Percentiles rank a stretch among this genome's conserved stretches.
phyloP scores from a whole-genome alignment of 192 early-diverging fungal species.

The Coemansia javaensis region DNA sequence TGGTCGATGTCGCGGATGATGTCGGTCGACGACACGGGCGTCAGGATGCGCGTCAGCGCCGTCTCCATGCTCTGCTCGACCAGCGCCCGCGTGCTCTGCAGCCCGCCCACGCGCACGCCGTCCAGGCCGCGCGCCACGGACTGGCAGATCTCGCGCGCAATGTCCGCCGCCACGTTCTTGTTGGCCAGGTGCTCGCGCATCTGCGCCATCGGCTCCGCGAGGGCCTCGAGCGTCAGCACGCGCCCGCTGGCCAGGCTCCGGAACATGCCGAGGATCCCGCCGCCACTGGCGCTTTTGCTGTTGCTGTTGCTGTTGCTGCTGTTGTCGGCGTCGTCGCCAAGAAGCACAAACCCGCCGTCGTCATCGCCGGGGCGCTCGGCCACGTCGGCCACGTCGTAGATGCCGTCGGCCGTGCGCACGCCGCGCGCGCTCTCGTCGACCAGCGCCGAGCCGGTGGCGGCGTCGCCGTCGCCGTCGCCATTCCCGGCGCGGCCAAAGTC shows the following conservation, averaged over 20 bases:
- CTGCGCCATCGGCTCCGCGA: constrained; percentile 76
- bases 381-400: constrained; percentile 76
- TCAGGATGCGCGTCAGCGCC: constrained; percentile 81
- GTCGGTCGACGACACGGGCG: constrained; percentile 84
- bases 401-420: constrained; percentile 58
- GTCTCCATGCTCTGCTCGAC: constrained; percentile 79
- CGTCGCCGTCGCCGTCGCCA: constrained; percentile 4
- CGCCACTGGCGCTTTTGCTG: constrained; percentile 28
- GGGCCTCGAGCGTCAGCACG: constrained; percentile 63
- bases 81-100: constrained; percentile 67
- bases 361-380: constrained; percentile 45
- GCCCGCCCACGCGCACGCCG: constrained; percentile 69
- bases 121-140: constrained; percentile 67
- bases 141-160: constrained; percentile 77
- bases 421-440: constrained; percentile 64
- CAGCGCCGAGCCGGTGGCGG: constrained; percentile 13
- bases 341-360: constrained; percentile 43
- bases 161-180: constrained; percentile 92
- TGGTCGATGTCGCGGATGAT: constrained; percentile 83
- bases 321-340: constrained; percentile 54
- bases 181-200: constrained; percentile 89
- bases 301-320: constrained; percentile 49
- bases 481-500: constrained; percentile 36
- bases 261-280: constrained; percentile 66
- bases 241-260: constrained; percentile 65